These are phyloP conservation scores for Pisolithus marmoratus DNA, from an alignment of 768 basidiomycete genomes.

Conservation along the genomic window DNA sequence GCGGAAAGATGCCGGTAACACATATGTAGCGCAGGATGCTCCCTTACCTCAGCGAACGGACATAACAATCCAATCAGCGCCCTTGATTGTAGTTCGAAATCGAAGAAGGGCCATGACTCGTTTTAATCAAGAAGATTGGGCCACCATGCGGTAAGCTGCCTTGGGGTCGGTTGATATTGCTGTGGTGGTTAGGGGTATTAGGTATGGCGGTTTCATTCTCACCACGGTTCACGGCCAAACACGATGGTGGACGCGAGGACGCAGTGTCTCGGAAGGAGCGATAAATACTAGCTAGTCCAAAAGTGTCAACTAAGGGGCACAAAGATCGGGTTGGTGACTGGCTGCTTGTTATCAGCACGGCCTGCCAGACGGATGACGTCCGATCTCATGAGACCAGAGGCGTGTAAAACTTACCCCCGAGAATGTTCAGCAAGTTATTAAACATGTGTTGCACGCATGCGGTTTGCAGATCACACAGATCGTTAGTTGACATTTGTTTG, in stretches of 20 bases:
- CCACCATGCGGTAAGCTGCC: not conserved
- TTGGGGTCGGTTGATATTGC: not conserved
- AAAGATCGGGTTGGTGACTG: not conserved
- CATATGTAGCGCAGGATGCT: not conserved
- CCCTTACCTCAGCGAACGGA: slow-evolving; percentile 3
- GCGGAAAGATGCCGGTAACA: not conserved
- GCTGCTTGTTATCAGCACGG: not conserved
- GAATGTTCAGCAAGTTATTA: not conserved
- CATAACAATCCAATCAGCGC: slow-evolving; percentile 6
- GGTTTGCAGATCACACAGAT: not conserved
- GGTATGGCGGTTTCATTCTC: not conserved
- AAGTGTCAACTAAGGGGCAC: not conserved
- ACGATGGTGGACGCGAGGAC: not conserved
- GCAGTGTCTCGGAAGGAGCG: slow-evolving; percentile 1
- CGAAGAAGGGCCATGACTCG: not conserved
- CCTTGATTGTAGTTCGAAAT: not conserved
- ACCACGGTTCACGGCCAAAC: not conserved
- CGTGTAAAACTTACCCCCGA: slow-evolving; percentile 1
- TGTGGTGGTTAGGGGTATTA: slow-evolving; percentile 2
- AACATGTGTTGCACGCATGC: no score
- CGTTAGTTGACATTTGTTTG: slow-evolving; percentile 20
- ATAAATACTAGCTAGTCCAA: slow-evolving; percentile 1
- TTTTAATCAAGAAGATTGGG: not conserved
- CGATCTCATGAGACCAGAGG: slow-evolving; percentile 1
- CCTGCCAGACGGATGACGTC: slow-evolving; percentile 4